phyloP scores from a whole-genome alignment of 2,329 filamentous ascomycete species.

The Alternaria infectoria region DNA sequence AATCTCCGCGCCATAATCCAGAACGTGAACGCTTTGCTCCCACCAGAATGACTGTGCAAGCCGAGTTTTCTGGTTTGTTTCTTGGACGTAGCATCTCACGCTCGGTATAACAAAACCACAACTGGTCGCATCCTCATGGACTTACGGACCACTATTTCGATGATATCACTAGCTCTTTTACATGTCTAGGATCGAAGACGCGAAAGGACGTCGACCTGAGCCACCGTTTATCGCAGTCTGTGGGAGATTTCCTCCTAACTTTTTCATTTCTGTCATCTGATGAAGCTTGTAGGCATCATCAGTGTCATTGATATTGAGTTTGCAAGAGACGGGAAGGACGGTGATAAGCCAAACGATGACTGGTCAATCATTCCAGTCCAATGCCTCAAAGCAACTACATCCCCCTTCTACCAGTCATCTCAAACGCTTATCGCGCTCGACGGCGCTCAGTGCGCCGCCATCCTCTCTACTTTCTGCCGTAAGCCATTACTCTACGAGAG shows the following conservation, averaged over 20 bases:
- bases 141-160: slow-evolving; percentile 28
- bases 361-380: neutral
- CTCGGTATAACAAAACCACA: neutral
- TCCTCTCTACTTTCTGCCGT: neutral
- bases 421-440: neutral
- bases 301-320: neutral
- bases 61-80: neutral
- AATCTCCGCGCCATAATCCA: neutral
- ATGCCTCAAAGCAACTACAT: neutral
- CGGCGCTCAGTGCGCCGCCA: neutral
- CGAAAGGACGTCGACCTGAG: neutral
- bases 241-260: neutral
- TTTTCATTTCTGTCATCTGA: rapidly evolving
- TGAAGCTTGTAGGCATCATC: neutral
- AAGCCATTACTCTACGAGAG: neutral
- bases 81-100: neutral
- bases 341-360: neutral
- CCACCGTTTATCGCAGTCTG: neutral
- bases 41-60: neutral
- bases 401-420: neutral
- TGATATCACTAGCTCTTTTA: slow-evolving; percentile 8
- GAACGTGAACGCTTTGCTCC: neutral
- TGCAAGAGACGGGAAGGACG: neutral
- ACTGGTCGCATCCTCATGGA: slow-evolving; percentile 11
- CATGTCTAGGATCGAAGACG: neutral